Evolutionary conservation across 2,329 filamentous ascomycete genomes (phyloP), one percentile per base, ranked within the genome.

Genomic region (Onygena corvina): DNA sequence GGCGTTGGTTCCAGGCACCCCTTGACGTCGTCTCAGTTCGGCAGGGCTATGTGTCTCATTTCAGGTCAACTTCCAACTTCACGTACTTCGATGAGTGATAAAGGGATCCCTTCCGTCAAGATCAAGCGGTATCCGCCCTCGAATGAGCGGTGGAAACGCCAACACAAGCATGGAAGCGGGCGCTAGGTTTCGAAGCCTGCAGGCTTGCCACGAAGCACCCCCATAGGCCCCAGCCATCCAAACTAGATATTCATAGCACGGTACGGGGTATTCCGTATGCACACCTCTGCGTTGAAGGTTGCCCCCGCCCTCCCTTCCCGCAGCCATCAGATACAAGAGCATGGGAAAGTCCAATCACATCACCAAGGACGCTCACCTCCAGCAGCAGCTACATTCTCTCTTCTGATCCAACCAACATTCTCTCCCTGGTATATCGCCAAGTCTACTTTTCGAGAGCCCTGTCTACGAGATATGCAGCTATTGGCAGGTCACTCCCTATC

Each of bases 161-260:
- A 40, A 9, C 20, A 40, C 35, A 25, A 40, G 36, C 36, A 40
- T 23, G 18, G 36, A 40, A 40, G 36, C 36, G 36, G 36, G 14
- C 36, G 36, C 25, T 46, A 33, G 14, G 42, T 46, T 46, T 46
- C 29, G 29, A 46, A 46, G 16, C 14, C 29, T 33, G 42, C 42
- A 46, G 31, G 42, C 42, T 33, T 46, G 42, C 42, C 42, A 46
- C 42, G 42, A 46, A n/a, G 42, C 42, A 46, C 42, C 42, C 8
- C 14, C 42, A 40, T n/a, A 14, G 36, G 20, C 36, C n/a, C 35
- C 18, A 40, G 36, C 36, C 36, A 21, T 23, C 25, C 20, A 21
- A 40, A 21, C 8, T 23, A 5, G 36, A 40, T 40, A 40, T 40
- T 12, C 36, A 23, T 40, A n/a, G 18, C 20, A 21, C 20, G 36